phyloP scores from a whole-genome alignment of 2,329 filamentous ascomycete species.

The Sclerotiophoma versabilis region DNA sequence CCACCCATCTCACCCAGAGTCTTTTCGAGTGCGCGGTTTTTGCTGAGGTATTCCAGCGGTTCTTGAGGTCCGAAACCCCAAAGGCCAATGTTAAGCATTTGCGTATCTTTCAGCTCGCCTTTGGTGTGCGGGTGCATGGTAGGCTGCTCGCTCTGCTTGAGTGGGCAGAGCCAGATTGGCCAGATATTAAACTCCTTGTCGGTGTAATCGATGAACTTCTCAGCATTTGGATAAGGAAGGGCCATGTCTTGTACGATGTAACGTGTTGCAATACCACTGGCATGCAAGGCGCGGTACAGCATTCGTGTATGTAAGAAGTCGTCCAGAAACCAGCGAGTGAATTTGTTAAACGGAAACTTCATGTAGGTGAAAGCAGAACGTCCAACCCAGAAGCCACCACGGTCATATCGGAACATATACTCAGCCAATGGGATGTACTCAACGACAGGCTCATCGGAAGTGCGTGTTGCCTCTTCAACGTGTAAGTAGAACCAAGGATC shows the following conservation, averaged over 20 bases:
- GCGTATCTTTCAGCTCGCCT: constrained; percentile 33
- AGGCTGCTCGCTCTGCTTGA: constrained; percentile 46
- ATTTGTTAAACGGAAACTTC: constrained; percentile 67
- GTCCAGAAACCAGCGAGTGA: constrained; percentile 68
- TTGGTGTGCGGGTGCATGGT: constrained; percentile 47
- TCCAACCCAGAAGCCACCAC: constrained; percentile 73
- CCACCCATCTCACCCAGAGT: constrained; percentile 66
- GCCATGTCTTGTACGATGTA: constrained; percentile 72
- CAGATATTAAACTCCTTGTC: constrained; percentile 52
- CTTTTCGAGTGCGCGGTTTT: constrained; percentile 67
- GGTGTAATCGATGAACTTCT: constrained; percentile 54
- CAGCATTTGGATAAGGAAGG: constrained; percentile 52
- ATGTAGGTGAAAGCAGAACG: constrained; percentile 70
- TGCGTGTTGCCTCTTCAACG: constrained; percentile 49
- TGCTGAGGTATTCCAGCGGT: constrained; percentile 53
- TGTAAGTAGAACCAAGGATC: constrained; percentile 63
- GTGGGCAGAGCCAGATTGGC: constrained; percentile 59
- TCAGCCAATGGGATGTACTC: constrained; percentile 69
- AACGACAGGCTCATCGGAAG: constrained; percentile 42
- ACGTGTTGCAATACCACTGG: constrained; percentile 64
- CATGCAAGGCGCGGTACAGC: constrained; percentile 71
- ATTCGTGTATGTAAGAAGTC: constrained; percentile 68
- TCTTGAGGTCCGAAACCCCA: constrained; percentile 75
- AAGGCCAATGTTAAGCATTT: constrained; percentile 66
- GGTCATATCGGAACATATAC: constrained; percentile 75